Evolutionary conservation across 495 filamentous ascomycete genomes (phyloP), one percentile per base, ranked within the genome.

Genomic region (Chaetomium cochliodes): DNA sequence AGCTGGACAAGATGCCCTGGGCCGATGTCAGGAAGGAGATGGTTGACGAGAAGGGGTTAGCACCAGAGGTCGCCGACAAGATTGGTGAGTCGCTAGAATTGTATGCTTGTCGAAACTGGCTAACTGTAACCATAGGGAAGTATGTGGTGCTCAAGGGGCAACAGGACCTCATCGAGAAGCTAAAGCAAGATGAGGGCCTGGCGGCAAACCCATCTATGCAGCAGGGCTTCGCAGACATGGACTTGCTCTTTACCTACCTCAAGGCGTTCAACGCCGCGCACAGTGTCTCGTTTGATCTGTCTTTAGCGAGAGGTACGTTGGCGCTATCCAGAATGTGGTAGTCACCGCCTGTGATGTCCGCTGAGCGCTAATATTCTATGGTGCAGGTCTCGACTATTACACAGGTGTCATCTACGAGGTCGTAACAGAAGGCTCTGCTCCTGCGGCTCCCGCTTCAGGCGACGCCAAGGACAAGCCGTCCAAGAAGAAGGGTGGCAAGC

Each of bases 331-430:
- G 9, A 13, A 18, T 18, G 9, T n/a, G 18, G 39, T 13, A 9
- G 28, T 7, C 26, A 1, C 8, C 51, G 26, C 3, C 12, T 41
- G 20, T 26, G 6, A 23, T 90, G 12, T 37, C 13, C 26, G 5
- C 55, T 5, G 2, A 13, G 3, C 33, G 8, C 41, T 59, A 42
- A 49, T 8, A 7, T 23, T 13, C 20, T 15, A n/a, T 8, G 5
- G 18, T 33, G 33, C 33, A 59, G 57, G 63, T 41, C 54, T 67
- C 41, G 64, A 64, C 16, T 67, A 67, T 58, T 67, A 65, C 20
- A 96, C 93, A 3, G 92, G 92, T 51, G 81, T 96, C 56, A 97
- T 98, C 74, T 97, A 90, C 79, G 93, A 97, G 74, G 87, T 96
- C 33, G 73, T 80, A 25, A 77, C 78, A 56, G 81, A 87, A 68